Evolutionary conservation across 805 yeast genomes (phyloP).

Genomic region (Maudiozyma saulgeensis): DNA sequence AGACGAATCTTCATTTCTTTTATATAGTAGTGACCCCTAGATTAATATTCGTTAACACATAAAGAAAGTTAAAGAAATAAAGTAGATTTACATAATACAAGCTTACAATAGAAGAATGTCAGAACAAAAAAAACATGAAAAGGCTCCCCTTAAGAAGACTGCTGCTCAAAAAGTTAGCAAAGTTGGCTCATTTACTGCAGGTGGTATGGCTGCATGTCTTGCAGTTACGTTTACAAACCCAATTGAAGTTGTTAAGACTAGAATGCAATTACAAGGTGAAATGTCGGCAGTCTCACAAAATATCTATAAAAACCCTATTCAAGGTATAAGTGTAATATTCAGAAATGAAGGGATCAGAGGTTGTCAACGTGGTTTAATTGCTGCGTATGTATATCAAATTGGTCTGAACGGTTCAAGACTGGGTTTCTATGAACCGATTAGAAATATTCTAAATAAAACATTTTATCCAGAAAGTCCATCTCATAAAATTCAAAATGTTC

Average conservation of each 20-base stretch:
- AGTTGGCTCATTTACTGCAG: constrained; percentile 77
- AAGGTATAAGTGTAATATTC: constrained; percentile 65
- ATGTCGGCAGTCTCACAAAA: constrained; percentile 43
- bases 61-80: no score
- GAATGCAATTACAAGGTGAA: constrained; percentile 97
- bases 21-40: no score
- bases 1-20: no score
- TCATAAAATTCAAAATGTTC: constrained; percentile 38
- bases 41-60: no score
- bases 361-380: constrained; percentile 76
- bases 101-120: background rate
- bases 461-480: constrained; percentile 45
- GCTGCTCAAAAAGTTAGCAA: constrained; percentile 56
- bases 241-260: constrained; percentile 83
- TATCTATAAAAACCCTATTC: constrained; percentile 74
- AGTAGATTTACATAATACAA: background rate
- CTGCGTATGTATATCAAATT: constrained; percentile 86
- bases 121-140: background rate
- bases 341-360: constrained; percentile 81
- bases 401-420: constrained; percentile 90
- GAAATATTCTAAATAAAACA: constrained; percentile 47
- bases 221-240: constrained; percentile 97
- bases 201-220: constrained; percentile 92
- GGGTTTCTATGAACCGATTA: constrained; percentile 86
- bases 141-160: constrained; percentile 24